Base-by-base conservation (phyloP, 495 filamentous ascomycete genomes). In the Neurospora sp. region DNA sequence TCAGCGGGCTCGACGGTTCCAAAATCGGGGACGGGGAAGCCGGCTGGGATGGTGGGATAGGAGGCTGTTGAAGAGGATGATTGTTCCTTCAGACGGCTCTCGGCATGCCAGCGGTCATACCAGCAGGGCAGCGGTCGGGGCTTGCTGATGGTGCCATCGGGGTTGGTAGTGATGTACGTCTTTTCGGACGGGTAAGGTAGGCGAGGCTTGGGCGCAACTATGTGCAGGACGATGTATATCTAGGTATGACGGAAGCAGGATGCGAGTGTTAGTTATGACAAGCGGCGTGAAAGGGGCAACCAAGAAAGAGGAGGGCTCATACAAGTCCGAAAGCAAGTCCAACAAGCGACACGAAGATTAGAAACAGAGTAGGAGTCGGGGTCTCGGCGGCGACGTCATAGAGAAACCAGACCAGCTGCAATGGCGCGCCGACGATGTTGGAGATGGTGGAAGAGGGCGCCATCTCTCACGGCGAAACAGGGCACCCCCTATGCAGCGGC, bases 201-300 rank as follows among this genome's bases (percentile, higher is more conserved):
- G 62, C 96, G 93, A 3, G 96, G 96, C 37, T 89, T 87, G 35
- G 94, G 94, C 14, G 95, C 94, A 79, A 94, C 84, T 74, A 93
- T 77, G 76, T 87, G 89, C 72, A 98, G 86, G 70, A 87, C 79
- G 71, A 90, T 74, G 81, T 94, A 96, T 77, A 92, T 83, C 79
- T 81, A 46, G 14, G 39, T 6, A 11, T 14, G 18, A 20, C 27
- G 27, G 11, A 69, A 27, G 27, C 11, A 44, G 31, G 38, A 71
- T 72, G 38, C 31, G 38, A 16, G 14, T 27, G 40, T 66, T 12
- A 76, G 41, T 42, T 27, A 27, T 27, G 27, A 27, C 27, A 4
- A 70, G 35, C 31, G 20, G 9, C 16, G 35, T 18, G 35, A 70
- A 41, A 46, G 39, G 69, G 35, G 69, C 20, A 27, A 44, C n/a